Percentiles rank a stretch among this genome's conserved stretches.
phyloP scores from a whole-genome alignment of 148 eudicot species.

The Salicornia ramosissima region DNA sequence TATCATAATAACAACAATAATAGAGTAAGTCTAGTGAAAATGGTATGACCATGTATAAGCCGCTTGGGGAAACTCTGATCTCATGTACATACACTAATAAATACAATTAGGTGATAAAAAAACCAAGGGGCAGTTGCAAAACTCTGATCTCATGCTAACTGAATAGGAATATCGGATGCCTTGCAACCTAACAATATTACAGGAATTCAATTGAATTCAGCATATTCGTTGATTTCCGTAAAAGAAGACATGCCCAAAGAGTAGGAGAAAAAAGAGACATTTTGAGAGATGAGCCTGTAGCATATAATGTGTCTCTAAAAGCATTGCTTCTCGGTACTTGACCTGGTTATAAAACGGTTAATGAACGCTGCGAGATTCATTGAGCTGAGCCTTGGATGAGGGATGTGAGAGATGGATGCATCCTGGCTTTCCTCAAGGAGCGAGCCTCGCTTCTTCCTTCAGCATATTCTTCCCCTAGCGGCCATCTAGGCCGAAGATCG shows the following conservation, averaged over 20 bases:
- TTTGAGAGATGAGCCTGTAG: background rate
- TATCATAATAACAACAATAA: too few species aligned
- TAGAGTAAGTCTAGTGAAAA: too few species aligned
- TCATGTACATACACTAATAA: background rate
- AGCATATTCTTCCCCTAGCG: conserved; percentile 86
- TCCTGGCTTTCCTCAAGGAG: conserved; percentile 69
- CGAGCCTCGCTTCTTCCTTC: conserved; percentile 91
- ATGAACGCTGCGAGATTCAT: conserved; percentile 17
- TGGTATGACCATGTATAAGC: too few species aligned
- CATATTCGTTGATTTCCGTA: background rate
- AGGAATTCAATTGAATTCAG: background rate
- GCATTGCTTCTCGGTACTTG: background rate
- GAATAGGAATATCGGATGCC: background rate
- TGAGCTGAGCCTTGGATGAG: conserved; percentile 62
- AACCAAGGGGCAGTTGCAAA: background rate
- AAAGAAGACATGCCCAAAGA: background rate
- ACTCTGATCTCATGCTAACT: background rate
- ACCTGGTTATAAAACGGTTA: background rate
- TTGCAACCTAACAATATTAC: background rate
- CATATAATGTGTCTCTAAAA: background rate
- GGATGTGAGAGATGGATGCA: conserved; percentile 89
- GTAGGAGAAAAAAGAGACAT: background rate
- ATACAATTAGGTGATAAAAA: background rate
- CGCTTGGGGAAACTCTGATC: too few species aligned
- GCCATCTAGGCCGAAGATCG: conserved; percentile 95